Evolutionary conservation across 208 protist species (phyloP), one percentile per base, ranked within the genome.

Genomic region (Crithidia fasciculata): DNA sequence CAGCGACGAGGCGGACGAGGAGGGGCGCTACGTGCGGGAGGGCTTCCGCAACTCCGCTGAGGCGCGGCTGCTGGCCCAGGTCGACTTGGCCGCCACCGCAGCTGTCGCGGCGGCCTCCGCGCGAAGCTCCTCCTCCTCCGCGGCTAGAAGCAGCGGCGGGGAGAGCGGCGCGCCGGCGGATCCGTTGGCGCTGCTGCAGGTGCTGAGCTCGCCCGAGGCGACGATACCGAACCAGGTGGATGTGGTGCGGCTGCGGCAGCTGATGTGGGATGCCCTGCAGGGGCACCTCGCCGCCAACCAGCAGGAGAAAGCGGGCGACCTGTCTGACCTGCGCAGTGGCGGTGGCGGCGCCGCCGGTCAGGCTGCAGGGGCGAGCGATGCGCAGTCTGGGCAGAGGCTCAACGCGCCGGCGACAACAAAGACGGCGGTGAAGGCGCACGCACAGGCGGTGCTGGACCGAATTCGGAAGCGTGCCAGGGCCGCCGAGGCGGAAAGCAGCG

Each of bases 191-290:
- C 68, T 93, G 53, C 66, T 81, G 49, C 61, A 80, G 50, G 86
- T 90, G 53, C 80, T 96, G 52, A 80, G 84, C 43, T 52, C 83
- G n/a, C 69, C 83, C 8, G 82, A 92, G 82, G 88, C 88, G 50
- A 89, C 83, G 37, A 74, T 93, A 45, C 84, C 89, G 16, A 89
- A 72, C n/a, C 88, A 95, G 80, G 86, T 97, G 16, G 91, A 97
- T 63, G 93, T 97, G 54, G 86, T 91, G 63, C 61, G 71, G 65
- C 81, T 97, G 49, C 89, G 89, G 15, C 76, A 88, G 74, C 69
- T 71, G 64, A 96, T 97, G 93, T 97, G 93, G 91, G 67, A 67
- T 60, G 80, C 83, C 4, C 69, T 96, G 55, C 73, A 83, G 64
- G 69, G 78, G 10, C 75, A 76, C 39, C 78, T 90, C 50, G 16